Percentiles rank a stretch among this genome's conserved stretches.
Conservation (phyloP, 768 basidiomycete genomes). For the Suillus fuscotomentosus region DNA sequence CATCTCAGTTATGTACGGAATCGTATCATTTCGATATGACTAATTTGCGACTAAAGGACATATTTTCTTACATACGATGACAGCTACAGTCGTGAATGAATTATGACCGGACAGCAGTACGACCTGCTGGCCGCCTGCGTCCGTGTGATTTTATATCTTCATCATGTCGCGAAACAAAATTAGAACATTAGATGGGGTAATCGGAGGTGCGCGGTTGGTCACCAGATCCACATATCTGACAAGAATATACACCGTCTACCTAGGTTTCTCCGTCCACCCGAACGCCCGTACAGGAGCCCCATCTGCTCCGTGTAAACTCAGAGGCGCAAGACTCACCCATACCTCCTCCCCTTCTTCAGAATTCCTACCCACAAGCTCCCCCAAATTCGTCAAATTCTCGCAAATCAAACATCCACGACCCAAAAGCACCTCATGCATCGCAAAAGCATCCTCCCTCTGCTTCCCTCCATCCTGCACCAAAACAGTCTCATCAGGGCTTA, state of each 20-base stretch:
- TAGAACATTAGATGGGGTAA: not conserved
- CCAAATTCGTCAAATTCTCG: slow-evolving; percentile 66
- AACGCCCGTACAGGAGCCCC: slow-evolving; percentile 74
- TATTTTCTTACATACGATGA: not conserved
- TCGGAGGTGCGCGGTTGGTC: not conserved
- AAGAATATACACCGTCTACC: not conserved
- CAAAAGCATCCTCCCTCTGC: slow-evolving; percentile 32
- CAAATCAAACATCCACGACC: slow-evolving; percentile 62
- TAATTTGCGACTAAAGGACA: not conserved
- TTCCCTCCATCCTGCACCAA: slow-evolving; percentile 10
- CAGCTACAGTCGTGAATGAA: not conserved
- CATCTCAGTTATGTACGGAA: not conserved
- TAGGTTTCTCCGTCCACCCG: slow-evolving; percentile 39
- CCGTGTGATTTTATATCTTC: not conserved
- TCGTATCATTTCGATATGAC: not conserved
- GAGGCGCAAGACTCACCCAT: slow-evolving; percentile 55
- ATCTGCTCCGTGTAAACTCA: slow-evolving; percentile 58
- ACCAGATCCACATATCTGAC: not conserved
- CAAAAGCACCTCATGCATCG: slow-evolving; percentile 60
- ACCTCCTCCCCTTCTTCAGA: slow-evolving; percentile 24
- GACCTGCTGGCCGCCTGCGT: not conserved
- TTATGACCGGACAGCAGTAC: not conserved
- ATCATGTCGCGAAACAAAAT: not conserved
- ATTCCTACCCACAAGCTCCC: slow-evolving; percentile 30
- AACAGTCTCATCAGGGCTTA: slow-evolving; percentile 66